A percentile compares a stretch with the other conserved stretches of the same genome.
These are phyloP conservation scores for Ophiocordyceps camponoti-rufipedis DNA, from an alignment of 2,329 filamentous ascomycete species.

Conservation along the genomic window DNA sequence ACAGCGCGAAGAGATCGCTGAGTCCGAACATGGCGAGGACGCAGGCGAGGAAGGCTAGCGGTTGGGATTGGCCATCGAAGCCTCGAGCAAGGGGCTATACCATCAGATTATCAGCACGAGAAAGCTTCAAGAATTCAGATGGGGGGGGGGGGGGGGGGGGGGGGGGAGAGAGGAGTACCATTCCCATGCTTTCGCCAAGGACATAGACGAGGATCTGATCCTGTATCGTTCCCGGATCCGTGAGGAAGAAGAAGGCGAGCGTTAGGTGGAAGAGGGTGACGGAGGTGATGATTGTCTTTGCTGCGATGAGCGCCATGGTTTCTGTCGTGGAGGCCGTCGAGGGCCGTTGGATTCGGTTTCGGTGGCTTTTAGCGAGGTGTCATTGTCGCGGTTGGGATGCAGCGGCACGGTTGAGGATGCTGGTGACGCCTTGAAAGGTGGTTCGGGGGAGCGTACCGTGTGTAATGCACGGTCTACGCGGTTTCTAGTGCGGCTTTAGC, in stretches of 20 bases:
- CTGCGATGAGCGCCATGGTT: constrained; percentile 65
- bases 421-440: no score
- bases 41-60: constrained; percentile 55
- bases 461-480: no score
- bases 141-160: constrained; percentile 41
- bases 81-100: constrained; percentile 42
- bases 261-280: constrained; percentile 74
- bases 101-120: no score
- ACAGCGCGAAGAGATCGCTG: constrained; percentile 46
- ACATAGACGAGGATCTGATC: constrained; percentile 69
- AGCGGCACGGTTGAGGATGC: no score
- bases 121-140: no score
- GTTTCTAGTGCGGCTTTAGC: no score
- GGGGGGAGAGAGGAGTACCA: constrained; percentile 38
- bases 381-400: no score
- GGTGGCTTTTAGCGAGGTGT: no score
- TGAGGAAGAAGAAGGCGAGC: constrained; percentile 68
- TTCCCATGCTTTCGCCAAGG: constrained; percentile 65
- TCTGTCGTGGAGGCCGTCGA: background rate
- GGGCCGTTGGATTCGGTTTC: no score
- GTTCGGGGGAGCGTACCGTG: no score
- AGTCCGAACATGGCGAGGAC: constrained; percentile 43
- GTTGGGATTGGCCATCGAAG: constrained; percentile 51
- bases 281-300: constrained; percentile 62
- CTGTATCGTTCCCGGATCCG: constrained; percentile 50